Base-by-base conservation (phyloP, 2,329 filamentous ascomycete genomes). In the Aspergillus sp. region DNA sequence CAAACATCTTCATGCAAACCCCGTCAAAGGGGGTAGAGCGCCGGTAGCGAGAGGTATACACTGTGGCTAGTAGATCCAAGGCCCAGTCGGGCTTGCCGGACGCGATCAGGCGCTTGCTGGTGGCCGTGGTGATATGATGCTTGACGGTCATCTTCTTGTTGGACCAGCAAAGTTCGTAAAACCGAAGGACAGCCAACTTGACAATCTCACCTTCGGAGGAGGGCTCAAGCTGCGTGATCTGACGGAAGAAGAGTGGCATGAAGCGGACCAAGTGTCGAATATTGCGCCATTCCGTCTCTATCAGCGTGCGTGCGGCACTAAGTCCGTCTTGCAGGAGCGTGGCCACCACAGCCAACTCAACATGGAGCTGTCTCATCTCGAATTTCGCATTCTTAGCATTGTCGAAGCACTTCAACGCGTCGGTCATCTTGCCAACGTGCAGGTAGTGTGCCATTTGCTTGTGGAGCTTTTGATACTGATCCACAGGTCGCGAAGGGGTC, bases 11-110 rank as follows among this genome's bases (percentile, higher is more conserved):
- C 64, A 78, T 67, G 52, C 69, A 73, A 7, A 73, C 68, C n/a
- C 70, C 71, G 52, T 76, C 71, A 55, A 78, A 77, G 0, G 68
- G 66, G 14, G 67, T 59, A 20, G 65, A 60, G 2, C 67, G 68
- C 11, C 70, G 70, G 68, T 73, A 77, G 29, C 69, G 72, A 45
- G 75, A 77, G 60, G 66, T 70, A 63, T 77, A 78, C 29, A 77
- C 64, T 3, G 75, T 62, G 26, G 67, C 63, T 47, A 78, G 65
- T 5, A 78, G 62, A 46, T 73, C 68, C 11, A 77, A 56, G 1
- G 75, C 76, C 47, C 66, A 57, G 20, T 67, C 57, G 11, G 69
- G 66, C 32, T 69, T 65, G 7, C 63, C 59, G 6, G 62, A 42
- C 6, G 56, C 51, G 45, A 78, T 72, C 49, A 77, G 56, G 18